phyloP scores from a whole-genome alignment of 2,329 filamentous ascomycete genomes.

The Fusarium sp. region DNA sequence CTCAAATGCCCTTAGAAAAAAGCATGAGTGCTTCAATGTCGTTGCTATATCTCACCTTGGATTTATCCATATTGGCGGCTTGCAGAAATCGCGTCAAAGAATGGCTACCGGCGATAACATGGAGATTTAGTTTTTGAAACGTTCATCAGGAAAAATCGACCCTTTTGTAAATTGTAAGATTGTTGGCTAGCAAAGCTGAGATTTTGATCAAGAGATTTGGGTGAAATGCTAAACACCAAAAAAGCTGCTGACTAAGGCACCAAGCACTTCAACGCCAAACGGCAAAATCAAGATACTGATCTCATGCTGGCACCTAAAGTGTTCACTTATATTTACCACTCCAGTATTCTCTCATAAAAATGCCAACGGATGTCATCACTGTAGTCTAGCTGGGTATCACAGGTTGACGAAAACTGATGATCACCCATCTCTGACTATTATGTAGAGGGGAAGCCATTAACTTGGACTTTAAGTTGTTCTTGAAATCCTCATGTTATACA shows the following conservation, averaged over 20 bases:
- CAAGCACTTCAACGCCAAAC: background rate
- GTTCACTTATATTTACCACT: background rate
- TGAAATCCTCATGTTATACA: background rate
- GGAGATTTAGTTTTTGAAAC: background rate
- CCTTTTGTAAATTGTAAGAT: background rate
- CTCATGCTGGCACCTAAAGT: background rate
- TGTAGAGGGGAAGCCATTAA: too few relatives aligned
- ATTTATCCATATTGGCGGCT: slow-evolving; percentile 45
- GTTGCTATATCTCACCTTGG: slow-evolving; percentile 43
- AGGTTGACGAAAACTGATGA: too few relatives aligned
- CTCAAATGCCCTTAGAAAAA: background rate
- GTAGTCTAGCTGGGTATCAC: too few relatives aligned
- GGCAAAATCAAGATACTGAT: background rate
- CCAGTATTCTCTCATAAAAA: background rate
- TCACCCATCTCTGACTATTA: too few relatives aligned
- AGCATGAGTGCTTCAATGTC: background rate
- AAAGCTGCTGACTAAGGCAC: slow-evolving; percentile 46
- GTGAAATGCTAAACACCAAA: slow-evolving; percentile 40
- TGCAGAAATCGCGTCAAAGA: background rate
- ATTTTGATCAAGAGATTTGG: slow-evolving; percentile 5
- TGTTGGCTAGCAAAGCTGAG: slow-evolving; percentile 10
- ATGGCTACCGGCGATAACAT: background rate
- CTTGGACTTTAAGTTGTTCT: too few relatives aligned
- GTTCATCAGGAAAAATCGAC: background rate
- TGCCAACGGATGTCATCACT: background rate